These are phyloP conservation scores for Aureobasidium sp. DNA, from an alignment of 2,329 filamentous ascomycete species.

Conservation along the genomic window DNA sequence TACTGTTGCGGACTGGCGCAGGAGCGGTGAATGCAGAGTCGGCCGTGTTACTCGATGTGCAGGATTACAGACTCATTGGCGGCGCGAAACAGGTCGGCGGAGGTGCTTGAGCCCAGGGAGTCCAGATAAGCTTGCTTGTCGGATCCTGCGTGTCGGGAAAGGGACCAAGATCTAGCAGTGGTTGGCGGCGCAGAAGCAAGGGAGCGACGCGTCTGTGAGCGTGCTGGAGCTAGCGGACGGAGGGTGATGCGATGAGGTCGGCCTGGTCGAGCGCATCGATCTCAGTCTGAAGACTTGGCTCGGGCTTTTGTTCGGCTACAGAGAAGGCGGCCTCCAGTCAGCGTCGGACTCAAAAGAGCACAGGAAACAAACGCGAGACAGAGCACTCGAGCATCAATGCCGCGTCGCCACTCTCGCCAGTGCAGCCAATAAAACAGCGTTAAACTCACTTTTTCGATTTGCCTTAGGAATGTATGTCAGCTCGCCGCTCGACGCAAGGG, in stretches of 20 bases:
- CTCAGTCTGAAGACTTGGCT: constrained; percentile 6
- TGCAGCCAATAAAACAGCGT: constrained; percentile 5
- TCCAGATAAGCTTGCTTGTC: constrained; percentile 12
- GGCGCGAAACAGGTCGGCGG: constrained; percentile 14
- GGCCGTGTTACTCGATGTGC: constrained; percentile 12
- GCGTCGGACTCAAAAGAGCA: not conserved
- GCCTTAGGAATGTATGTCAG: constrained; percentile 13
- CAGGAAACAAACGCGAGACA: constrained; percentile 4
- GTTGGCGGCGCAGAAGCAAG: not conserved
- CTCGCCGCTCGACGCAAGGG: constrained; percentile 3
- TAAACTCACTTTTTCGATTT: constrained; percentile 11
- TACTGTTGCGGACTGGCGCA: constrained; percentile 9
- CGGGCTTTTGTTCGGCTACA: constrained; percentile 3
- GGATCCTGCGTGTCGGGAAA: constrained; percentile 9
- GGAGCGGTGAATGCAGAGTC: constrained; percentile 14
- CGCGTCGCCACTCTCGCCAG: constrained; percentile 3
- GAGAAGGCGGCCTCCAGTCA: not conserved
- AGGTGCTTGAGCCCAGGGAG: constrained; percentile 9
- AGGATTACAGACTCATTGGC: constrained; percentile 14
- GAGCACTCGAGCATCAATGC: not conserved
- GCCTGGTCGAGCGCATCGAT: not conserved
- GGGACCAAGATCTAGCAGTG: constrained; percentile 4
- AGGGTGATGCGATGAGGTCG: constrained; percentile 5
- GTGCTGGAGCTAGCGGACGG: not conserved
- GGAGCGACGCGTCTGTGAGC: not conserved